Conservation (phyloP, 805 yeast species). For the Kockiozyma suomiensis region DNA sequence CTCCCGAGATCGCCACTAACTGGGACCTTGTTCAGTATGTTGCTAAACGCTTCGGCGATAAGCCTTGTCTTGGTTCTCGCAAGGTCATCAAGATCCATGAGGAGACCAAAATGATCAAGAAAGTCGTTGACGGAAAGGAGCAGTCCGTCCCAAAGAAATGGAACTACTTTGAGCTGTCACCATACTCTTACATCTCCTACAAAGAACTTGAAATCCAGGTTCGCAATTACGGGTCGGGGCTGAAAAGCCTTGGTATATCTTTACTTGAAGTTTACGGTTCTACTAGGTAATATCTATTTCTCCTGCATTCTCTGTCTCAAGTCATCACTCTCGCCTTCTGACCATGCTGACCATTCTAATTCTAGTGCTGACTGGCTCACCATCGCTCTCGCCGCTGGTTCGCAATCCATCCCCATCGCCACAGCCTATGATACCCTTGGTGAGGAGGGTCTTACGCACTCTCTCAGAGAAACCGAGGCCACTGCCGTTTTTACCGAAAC, state of each 20-base stretch:
- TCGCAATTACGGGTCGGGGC: slow-evolving; percentile 69
- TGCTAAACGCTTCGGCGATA: slow-evolving; percentile 56
- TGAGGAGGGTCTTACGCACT: slow-evolving; percentile 73
- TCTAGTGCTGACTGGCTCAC: slow-evolving; percentile 30
- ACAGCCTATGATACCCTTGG: slow-evolving; percentile 97
- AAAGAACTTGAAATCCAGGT: slow-evolving; percentile 56
- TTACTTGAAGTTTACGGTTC: slow-evolving; percentile 82
- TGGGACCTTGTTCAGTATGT: slow-evolving; percentile 70
- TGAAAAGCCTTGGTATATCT: slow-evolving; percentile 68
- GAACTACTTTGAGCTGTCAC: slow-evolving; percentile 78
- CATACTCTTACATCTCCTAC: slow-evolving; percentile 68
- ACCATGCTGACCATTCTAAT: background rate
- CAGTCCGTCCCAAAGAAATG: slow-evolving; percentile 78
- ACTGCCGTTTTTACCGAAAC: slow-evolving; percentile 83
- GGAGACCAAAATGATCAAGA: slow-evolving; percentile 74
- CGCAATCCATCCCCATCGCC: slow-evolving; percentile 82
- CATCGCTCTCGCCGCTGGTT: slow-evolving; percentile 52
- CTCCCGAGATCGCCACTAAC: slow-evolving; percentile 62
- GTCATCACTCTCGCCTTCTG: background rate
- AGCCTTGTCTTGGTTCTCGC: slow-evolving; percentile 75
- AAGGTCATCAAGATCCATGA: slow-evolving; percentile 69
- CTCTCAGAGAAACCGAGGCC: slow-evolving; percentile 79
- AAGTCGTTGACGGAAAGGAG: slow-evolving; percentile 75
- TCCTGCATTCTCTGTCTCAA: background rate
- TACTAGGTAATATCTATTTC: slow-evolving; percentile 50